phyloP scores from a whole-genome alignment of 2,329 filamentous ascomycete genomes.

The Penicillium brevicompactum region DNA sequence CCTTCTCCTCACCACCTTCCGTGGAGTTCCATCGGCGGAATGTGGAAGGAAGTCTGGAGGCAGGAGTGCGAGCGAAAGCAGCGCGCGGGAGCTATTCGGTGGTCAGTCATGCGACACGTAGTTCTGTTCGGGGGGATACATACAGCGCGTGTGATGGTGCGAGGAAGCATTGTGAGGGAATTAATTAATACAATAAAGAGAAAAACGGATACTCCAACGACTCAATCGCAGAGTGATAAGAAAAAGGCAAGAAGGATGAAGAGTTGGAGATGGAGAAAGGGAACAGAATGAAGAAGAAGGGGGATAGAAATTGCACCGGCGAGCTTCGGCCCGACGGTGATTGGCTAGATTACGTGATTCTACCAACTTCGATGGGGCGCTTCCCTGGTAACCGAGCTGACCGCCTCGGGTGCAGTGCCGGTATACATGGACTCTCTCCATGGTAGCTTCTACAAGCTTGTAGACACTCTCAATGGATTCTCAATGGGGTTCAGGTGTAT shows the following conservation, averaged over 20 bases:
- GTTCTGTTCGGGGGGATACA: slow-evolving; percentile 36
- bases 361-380: slow-evolving; percentile 18
- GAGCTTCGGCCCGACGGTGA: slow-evolving; percentile 41
- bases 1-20: slow-evolving; percentile 70
- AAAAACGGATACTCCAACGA: slow-evolving; percentile 34
- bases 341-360: slow-evolving; percentile 36
- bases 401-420: slow-evolving; percentile 10
- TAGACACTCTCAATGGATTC: too few species aligned
- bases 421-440: neutral
- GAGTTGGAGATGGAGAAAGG: slow-evolving; percentile 22
- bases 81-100: slow-evolving; percentile 72
- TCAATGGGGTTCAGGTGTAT: too few species aligned
- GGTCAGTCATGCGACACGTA: slow-evolving; percentile 27
- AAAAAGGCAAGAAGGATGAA: slow-evolving; percentile 19
- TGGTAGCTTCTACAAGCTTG: too few species aligned
- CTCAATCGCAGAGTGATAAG: slow-evolving; percentile 35
- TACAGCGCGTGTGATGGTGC: slow-evolving; percentile 75
- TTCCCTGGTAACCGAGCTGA: slow-evolving; percentile 20
- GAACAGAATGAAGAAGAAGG: slow-evolving; percentile 21
- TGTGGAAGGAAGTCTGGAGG: slow-evolving; percentile 70
- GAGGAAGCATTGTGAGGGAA: slow-evolving; percentile 66
- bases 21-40: slow-evolving; percentile 61
- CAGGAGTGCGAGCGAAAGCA: slow-evolving; percentile 68
- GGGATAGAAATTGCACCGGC: slow-evolving; percentile 37
- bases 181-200: slow-evolving; percentile 40